Conservation (phyloP, 257 asterid species). For the Leonotis leonurus region DNA sequence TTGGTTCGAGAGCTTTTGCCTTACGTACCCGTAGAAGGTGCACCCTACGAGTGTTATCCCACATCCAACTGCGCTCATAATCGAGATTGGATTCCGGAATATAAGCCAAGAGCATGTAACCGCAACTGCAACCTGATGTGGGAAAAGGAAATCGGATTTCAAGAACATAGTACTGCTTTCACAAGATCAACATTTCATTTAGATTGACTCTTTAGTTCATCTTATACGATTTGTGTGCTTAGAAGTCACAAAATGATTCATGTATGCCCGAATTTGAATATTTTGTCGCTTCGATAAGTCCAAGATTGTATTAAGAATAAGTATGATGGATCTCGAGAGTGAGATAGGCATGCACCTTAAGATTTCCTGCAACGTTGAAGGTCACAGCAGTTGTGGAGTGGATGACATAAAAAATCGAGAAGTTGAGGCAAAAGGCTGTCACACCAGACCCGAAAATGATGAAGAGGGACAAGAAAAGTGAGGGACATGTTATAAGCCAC, state of each 20-base stretch:
- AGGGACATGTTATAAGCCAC: constrained; percentile 60
- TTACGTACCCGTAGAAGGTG: constrained; percentile 83
- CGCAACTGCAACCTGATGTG: constrained; percentile 79
- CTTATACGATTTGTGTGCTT: background rate
- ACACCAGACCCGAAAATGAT: constrained; percentile 90
- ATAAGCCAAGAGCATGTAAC: constrained; percentile 90
- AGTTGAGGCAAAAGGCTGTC: constrained; percentile 86
- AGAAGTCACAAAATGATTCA: background rate
- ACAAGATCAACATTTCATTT: background rate
- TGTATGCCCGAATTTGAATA: no score
- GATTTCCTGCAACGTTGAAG: constrained; percentile 97
- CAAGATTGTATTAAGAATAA: background rate
- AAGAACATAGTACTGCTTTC: background rate
- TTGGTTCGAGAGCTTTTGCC: constrained; percentile 61
- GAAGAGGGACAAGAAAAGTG: constrained; percentile 46
- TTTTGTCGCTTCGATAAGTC: background rate
- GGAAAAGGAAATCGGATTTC: constrained; percentile 1
- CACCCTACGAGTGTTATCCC: constrained; percentile 72
- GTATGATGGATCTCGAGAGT: background rate
- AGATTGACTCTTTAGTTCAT: no score
- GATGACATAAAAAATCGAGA: constrained; percentile 89
- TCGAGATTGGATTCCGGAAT: constrained; percentile 85
- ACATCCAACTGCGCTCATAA: constrained; percentile 79
- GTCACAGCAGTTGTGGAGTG: constrained; percentile 98
- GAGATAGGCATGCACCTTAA: constrained; percentile 50